Conservation (phyloP, 2,329 filamentous ascomycete genomes). For the Calonectria ilicicola region DNA sequence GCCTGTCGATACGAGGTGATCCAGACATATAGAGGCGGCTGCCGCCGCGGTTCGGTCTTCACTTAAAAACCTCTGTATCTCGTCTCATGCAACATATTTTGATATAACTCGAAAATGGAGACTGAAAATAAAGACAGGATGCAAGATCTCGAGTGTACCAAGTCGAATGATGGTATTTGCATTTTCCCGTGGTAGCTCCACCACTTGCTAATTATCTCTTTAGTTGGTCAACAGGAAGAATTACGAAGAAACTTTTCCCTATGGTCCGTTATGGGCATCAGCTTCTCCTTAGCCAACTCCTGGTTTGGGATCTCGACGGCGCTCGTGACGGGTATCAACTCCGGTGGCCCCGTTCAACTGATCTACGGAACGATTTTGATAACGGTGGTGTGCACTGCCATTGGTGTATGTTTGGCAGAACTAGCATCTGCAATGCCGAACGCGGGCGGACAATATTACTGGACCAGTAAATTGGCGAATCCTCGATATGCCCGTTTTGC, state of each 20-base stretch:
- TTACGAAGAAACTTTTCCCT: slow-evolving; percentile 23
- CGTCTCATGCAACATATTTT: neutral
- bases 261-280: slow-evolving; percentile 25
- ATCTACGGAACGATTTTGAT: slow-evolving; percentile 15
- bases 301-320: slow-evolving; percentile 25
- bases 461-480: neutral
- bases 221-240: slow-evolving; percentile 9
- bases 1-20: too few relatives aligned
- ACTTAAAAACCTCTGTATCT: neutral
- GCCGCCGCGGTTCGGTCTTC: neutral
- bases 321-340: slow-evolving; percentile 21
- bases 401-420: slow-evolving; percentile 10
- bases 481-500: neutral
- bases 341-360: slow-evolving; percentile 9
- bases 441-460: slow-evolving; percentile 15
- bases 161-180: slow-evolving; percentile 7
- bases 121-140: neutral
- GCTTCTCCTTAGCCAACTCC: slow-evolving; percentile 24
- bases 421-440: slow-evolving; percentile 14
- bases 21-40: neutral
- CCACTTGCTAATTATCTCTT: neutral
- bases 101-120: neutral
- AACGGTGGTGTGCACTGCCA: neutral
- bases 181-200: neutral
- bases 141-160: neutral